Evolutionary conservation across 1,284 basidiomycete genomes (phyloP).

Genomic region (Sanghuangporus weigelae): DNA sequence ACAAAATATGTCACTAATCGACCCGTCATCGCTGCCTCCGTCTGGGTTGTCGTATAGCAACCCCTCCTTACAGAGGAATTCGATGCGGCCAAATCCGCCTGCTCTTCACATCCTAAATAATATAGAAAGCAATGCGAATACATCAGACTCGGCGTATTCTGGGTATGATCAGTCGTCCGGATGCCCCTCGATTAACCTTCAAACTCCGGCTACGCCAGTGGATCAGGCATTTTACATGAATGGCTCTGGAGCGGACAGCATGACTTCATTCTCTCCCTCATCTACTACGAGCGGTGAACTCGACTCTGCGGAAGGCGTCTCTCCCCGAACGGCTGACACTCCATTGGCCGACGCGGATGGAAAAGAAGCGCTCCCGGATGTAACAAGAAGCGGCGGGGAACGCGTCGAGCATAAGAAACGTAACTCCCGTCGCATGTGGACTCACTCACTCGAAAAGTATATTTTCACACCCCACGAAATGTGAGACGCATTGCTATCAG

Average conservation of each 20-base stretch:
- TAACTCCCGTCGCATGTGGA: conserved; percentile 65
- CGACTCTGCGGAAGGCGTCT: neutral
- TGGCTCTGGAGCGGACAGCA: neutral
- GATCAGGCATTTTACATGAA: neutral
- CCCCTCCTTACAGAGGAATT: neutral
- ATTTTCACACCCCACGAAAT: conserved; percentile 63
- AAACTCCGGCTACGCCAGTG: neutral
- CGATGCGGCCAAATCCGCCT: neutral
- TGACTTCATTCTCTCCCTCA: conserved; percentile 2
- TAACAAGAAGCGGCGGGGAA: neutral
- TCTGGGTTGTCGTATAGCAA: neutral
- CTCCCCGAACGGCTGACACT: neutral
- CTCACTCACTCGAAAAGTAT: conserved; percentile 64
- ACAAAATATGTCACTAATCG: neutral
- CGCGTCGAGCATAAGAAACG: conserved; percentile 44
- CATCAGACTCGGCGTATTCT: neutral
- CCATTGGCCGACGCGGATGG: neutral
- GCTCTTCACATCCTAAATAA: neutral
- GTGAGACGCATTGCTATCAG: conserved; percentile 32
- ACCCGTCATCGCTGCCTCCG: neutral
- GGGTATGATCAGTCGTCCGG: neutral
- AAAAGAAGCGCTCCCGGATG: neutral
- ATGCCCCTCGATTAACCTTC: neutral
- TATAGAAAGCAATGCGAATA: neutral
- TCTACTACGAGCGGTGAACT: neutral